Conservation (phyloP, 1,139 yeast species). For the Protomyces inundatus region DNA sequence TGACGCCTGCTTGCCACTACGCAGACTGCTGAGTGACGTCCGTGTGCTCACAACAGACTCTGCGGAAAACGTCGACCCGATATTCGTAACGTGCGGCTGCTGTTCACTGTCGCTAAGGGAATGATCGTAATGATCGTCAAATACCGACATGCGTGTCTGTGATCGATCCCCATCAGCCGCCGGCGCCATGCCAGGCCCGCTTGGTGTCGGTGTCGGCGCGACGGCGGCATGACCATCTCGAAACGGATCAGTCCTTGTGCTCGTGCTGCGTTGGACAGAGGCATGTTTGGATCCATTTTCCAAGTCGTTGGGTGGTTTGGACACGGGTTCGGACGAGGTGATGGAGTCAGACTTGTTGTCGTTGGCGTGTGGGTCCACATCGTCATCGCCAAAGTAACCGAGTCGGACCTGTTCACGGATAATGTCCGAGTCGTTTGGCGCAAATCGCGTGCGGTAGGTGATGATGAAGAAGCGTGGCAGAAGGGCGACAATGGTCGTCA, state of each 20-base stretch:
- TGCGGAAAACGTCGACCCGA: neutral
- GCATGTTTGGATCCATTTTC: neutral
- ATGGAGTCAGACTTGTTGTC: neutral
- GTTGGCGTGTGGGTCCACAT: neutral
- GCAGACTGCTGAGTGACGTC: neutral
- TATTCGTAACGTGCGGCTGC: neutral
- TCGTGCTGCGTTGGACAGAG: neutral
- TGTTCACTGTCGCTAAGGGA: neutral
- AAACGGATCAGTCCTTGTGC: neutral
- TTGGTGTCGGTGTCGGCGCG: neutral
- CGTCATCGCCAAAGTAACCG: slow-evolving; percentile 16
- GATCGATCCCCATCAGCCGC: neutral
- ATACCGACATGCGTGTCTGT: neutral
- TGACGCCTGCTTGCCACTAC: no score
- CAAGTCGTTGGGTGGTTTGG: neutral
- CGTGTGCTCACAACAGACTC: neutral
- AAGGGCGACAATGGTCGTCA: slow-evolving; percentile 67
- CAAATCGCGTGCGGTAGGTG: slow-evolving; percentile 54
- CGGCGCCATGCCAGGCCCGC: neutral
- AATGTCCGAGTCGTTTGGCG: slow-evolving; percentile 78
- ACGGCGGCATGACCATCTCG: neutral
- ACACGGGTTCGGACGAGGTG: neutral
- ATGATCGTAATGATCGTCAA: neutral
- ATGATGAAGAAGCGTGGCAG: slow-evolving; percentile 72
- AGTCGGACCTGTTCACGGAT: slow-evolving; percentile 56